These are phyloP conservation scores for Tulasnella sp. DNA, from an alignment of 768 basidiomycete genomes.

Conservation along the genomic window DNA sequence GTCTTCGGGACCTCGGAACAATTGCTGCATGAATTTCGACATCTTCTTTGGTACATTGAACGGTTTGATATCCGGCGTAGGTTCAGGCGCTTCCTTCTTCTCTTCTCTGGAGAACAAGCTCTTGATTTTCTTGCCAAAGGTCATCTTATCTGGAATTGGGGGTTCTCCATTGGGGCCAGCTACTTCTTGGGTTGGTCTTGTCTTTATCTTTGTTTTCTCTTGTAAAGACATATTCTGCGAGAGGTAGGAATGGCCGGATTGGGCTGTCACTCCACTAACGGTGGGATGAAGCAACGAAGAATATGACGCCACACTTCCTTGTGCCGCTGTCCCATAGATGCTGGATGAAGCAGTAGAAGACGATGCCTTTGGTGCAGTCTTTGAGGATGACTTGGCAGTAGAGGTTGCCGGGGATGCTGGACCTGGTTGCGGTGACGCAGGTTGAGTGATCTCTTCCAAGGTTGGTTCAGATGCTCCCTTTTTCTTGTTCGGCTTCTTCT, in stretches of 20 bases:
- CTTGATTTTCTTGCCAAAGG: slow-evolving; percentile 27
- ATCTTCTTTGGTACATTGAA: slow-evolving; percentile 36
- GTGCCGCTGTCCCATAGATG: background rate
- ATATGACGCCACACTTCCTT: slow-evolving; percentile 8
- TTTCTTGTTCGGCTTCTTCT: slow-evolving; percentile 51
- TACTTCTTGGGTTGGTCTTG: slow-evolving; percentile 46
- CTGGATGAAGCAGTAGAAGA: background rate
- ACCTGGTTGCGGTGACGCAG: slow-evolving; percentile 1
- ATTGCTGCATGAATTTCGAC: slow-evolving; percentile 45
- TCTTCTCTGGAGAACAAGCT: slow-evolving; percentile 24
- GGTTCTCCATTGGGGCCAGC: slow-evolving; percentile 33
- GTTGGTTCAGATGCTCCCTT: slow-evolving; percentile 21
- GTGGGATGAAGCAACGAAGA: slow-evolving; percentile 30
- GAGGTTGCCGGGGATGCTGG: slow-evolving; percentile 15
- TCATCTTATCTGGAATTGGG: slow-evolving; percentile 30
- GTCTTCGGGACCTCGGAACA: slow-evolving; percentile 43
- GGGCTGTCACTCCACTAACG: slow-evolving; percentile 38
- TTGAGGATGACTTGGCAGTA: slow-evolving; percentile 14
- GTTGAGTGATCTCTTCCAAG: slow-evolving; percentile 18
- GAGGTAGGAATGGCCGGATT: slow-evolving; percentile 62
- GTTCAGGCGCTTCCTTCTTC: slow-evolving; percentile 30
- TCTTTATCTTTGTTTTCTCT: slow-evolving; percentile 44
- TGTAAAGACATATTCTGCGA: slow-evolving; percentile 34
- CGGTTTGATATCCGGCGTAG: slow-evolving; percentile 15
- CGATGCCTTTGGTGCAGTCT: slow-evolving; percentile 1